Conservation (phyloP, 352 stramenopile genomes). For the Pilasporangium apinafurcum region DNA sequence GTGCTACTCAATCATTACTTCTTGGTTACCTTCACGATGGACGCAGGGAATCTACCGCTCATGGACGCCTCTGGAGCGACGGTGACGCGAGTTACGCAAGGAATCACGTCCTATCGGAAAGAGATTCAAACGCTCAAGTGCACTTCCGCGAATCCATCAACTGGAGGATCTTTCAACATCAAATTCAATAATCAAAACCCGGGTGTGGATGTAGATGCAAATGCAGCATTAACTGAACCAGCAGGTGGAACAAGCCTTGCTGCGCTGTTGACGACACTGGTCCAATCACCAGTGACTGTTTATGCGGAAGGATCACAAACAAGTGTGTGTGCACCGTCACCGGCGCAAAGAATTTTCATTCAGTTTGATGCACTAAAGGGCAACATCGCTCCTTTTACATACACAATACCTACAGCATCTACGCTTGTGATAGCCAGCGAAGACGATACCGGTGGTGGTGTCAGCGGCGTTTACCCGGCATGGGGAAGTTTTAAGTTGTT, state of each 20-base stretch:
- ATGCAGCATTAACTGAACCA: constrained; percentile 28
- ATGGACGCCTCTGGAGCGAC: constrained; percentile 18
- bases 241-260: constrained; percentile 18
- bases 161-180: constrained; percentile 47
- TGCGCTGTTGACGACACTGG: constrained; percentile 15
- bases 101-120: constrained; percentile 38
- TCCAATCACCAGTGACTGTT: constrained; percentile 31
- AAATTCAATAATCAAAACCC: constrained; percentile 31
- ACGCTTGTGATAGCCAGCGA: constrained; percentile 32
- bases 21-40: constrained; percentile 62
- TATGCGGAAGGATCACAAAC: constrained; percentile 28
- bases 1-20: constrained; percentile 33
- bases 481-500: constrained; percentile 82
- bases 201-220: constrained; percentile 29
- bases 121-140: constrained; percentile 83
- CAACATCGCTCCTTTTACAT: constrained; percentile 47
- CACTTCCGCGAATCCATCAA: constrained; percentile 25
- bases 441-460: constrained; percentile 36
- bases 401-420: constrained; percentile 15
- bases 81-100: constrained; percentile 20
- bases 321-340: constrained; percentile 36
- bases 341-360: constrained; percentile 69
- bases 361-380: constrained; percentile 59
- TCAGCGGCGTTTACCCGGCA: constrained; percentile 78
- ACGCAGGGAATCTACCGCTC: constrained; percentile 42